Conservation (phyloP, 768 basidiomycete genomes). For the Hericium coralloides region DNA sequence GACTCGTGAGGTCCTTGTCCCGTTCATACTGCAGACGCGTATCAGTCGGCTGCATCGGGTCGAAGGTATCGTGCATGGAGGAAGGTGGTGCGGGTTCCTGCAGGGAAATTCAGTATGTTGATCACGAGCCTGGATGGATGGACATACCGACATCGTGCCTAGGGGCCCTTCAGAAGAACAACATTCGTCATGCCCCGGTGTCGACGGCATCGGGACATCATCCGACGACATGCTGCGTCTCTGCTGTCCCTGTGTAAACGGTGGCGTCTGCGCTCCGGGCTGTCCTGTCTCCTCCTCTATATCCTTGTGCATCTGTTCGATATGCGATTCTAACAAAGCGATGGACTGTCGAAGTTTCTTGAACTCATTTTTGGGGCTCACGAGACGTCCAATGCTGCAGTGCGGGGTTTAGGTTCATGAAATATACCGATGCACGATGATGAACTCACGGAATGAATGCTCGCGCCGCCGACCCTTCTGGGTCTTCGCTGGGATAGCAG, state of each 20-base stretch:
- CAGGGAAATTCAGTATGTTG: no score
- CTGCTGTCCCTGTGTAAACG: background rate
- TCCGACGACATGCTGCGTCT: background rate
- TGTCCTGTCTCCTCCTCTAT: background rate
- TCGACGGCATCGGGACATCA: background rate
- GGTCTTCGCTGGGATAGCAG: slow-evolving; percentile 13
- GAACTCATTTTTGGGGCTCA: slow-evolving; percentile 12
- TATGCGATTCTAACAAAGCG: slow-evolving; percentile 12
- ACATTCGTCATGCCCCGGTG: background rate
- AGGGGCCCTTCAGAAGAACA: no score
- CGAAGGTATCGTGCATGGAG: slow-evolving; percentile 9
- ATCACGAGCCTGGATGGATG: no score
- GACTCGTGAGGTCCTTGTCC: slow-evolving; percentile 12
- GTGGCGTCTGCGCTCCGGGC: background rate
- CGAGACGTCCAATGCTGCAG: slow-evolving; percentile 1
- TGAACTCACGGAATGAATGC: slow-evolving; percentile 7
- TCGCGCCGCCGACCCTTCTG: slow-evolving; percentile 9
- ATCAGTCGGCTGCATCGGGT: slow-evolving; percentile 2
- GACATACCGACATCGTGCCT: no score
- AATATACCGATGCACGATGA: background rate
- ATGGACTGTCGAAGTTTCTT: slow-evolving; percentile 14
- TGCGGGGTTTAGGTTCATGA: background rate
- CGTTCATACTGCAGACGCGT: slow-evolving; percentile 7
- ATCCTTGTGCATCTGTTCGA: background rate
- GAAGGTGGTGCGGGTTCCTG: slow-evolving; percentile 2